Evolutionary conservation across 2,329 filamentous ascomycete genomes (phyloP).

Genomic region (Penicillium thymicola): DNA sequence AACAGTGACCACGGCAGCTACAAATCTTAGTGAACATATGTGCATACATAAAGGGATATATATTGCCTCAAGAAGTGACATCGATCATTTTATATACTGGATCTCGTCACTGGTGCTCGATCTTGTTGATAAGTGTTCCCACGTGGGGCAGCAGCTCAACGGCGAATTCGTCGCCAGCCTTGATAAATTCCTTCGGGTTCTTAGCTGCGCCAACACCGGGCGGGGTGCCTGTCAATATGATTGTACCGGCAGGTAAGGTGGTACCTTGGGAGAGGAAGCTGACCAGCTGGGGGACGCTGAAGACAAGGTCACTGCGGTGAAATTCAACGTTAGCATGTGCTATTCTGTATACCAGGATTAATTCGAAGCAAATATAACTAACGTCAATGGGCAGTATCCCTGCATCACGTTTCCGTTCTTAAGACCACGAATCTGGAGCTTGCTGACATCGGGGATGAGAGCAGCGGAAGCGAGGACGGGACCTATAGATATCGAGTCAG

Average conservation of each 20-base stretch:
- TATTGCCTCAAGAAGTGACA: not conserved
- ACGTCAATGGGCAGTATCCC: slow-evolving; percentile 43
- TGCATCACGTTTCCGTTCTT: slow-evolving; percentile 55
- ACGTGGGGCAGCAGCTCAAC: slow-evolving; percentile 51
- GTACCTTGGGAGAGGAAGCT: slow-evolving; percentile 42
- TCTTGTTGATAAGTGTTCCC: slow-evolving; percentile 48
- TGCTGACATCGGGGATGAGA: slow-evolving; percentile 30
- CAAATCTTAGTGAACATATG: no score
- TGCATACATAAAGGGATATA: not conserved
- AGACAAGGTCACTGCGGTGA: slow-evolving; percentile 51
- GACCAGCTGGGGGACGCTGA: slow-evolving; percentile 48
- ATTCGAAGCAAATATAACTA: slow-evolving; percentile 12
- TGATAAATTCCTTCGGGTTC: slow-evolving; percentile 44
- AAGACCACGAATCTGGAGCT: slow-evolving; percentile 34
- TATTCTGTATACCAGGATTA: not conserved
- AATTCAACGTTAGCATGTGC: slow-evolving; percentile 5
- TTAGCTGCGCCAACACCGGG: slow-evolving; percentile 42
- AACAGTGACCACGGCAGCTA: no score
- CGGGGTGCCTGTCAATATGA: slow-evolving; percentile 46
- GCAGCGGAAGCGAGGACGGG: slow-evolving; percentile 49
- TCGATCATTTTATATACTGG: not conserved
- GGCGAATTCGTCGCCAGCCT: slow-evolving; percentile 47
- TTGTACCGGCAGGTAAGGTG: slow-evolving; percentile 42
- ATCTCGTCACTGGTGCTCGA: slow-evolving; percentile 31
- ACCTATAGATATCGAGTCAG: slow-evolving; percentile 29